Evolutionary conservation across 2,329 filamentous ascomycete species (phyloP), one percentile per base, ranked within the genome.

Genomic region (Tolypocladium amazonense): DNA sequence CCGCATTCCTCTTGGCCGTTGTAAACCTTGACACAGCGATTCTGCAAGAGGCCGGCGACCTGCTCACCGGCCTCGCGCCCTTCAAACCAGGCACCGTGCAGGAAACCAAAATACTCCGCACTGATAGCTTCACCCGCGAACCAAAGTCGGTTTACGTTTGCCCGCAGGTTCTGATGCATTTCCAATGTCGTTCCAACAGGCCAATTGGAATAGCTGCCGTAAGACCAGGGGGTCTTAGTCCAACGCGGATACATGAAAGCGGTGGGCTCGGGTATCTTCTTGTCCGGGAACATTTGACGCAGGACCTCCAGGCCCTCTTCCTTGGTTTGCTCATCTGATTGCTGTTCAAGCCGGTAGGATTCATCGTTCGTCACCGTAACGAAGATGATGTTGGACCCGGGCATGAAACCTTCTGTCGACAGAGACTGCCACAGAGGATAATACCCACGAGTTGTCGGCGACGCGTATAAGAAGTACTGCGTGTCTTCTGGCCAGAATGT

Each of bases 151-250:
- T 78, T 78, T 0, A 86, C 71, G 61, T 87, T 88, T n/a, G 85
- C 83, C 1, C 86, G 80, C 14, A 89, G 74, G 63, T 89, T 88
- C 67, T 88, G 81, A 64, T 89, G 86, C 73, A 79, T 82, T 66
- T 88, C 81, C 0, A 89, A 73, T 0, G 82, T 85, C 52, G 84
- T 83, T 0, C 82, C 82, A 0, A 79, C 73, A 0, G 86, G 86
- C 87, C 86, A 89, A 68, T 88, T 88, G 43, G 82, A 85, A 71
- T 87, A 89, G 27, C 80, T 85, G 4, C 86, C 86, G 58, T 79
- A 83, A 0, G 77, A 69, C 78, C 77, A 80, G 4, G 65, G 64
- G 25, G 54, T 57, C 57, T 64, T 57, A n/a, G 65, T 62, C 67
- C 67, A 69, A 2, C 67, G 65, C n/a, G 85, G 85, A 62, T 87